Percentiles rank a stretch among this genome's conserved stretches.
These are phyloP conservation scores for Hyaloperonospora arabidopsidis DNA, from an alignment of 352 stramenopile species.

Conservation along the genomic window DNA sequence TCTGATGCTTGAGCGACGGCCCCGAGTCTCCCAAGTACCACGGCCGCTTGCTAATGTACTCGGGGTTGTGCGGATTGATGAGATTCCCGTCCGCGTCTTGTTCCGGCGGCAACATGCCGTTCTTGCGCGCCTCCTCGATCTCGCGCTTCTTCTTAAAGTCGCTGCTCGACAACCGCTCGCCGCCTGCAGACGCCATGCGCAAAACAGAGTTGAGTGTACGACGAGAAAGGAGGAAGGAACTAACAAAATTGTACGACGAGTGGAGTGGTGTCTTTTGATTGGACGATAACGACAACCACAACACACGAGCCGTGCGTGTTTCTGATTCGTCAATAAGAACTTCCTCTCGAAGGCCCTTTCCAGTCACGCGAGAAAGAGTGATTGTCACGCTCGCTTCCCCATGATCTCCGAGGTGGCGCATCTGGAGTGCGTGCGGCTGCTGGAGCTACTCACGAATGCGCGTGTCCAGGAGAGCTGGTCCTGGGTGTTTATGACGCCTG, in stretches of 20 bases:
- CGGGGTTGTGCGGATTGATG: conserved; percentile 99
- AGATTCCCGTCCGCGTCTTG: conserved; percentile 90
- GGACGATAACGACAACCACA: no score
- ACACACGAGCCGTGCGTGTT: no score
- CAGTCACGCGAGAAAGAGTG: conserved; percentile 4
- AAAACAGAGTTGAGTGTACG: not conserved
- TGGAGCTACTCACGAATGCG: conserved; percentile 73
- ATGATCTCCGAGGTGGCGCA: conserved; percentile 74
- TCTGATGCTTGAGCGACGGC: conserved; percentile 93
- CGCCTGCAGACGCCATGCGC: conserved; percentile 51
- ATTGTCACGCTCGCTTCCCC: conserved; percentile 7
- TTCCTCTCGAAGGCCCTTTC: not conserved
- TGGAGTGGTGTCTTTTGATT: no score
- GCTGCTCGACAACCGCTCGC: conserved; percentile 63
- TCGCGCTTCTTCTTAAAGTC: conserved; percentile 87
- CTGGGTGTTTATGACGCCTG: conserved; percentile 79
- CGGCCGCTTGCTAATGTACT: conserved; percentile 98
- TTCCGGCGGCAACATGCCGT: conserved; percentile 79
- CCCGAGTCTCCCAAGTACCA: conserved; percentile 96
- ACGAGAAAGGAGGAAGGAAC: not conserved
- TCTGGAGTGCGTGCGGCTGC: conserved; percentile 70
- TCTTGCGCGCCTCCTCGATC: conserved; percentile 86
- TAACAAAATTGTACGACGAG: no score
- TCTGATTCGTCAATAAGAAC: not conserved
- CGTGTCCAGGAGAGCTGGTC: conserved; percentile 82